Evolutionary conservation across 805 yeast species (phyloP), one percentile per base, ranked within the genome.

Genomic region (Candida insectalens): DNA sequence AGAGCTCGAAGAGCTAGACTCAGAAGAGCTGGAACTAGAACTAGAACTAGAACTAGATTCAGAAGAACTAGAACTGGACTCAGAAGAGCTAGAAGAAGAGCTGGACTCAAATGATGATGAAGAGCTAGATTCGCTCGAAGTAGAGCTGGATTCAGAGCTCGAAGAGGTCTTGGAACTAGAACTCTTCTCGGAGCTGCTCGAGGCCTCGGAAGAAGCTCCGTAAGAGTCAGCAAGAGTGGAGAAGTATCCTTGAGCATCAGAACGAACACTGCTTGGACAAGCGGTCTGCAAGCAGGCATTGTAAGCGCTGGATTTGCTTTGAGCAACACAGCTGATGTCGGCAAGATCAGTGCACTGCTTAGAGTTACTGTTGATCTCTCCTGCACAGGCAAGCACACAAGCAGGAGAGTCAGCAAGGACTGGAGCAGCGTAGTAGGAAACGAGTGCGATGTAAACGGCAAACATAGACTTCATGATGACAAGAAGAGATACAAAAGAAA

Each of bases 361-460:
- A 12, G 76, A 67, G 5, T 46, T 41, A 54, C 70, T 70, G 41
- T 69, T 65, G 36, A 81, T 88, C 49, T 73, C 68, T 37, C 84
- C 70, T 38, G 83, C 89, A 71, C 95, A 85, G 27, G 95, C 94
- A 56, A 87, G 67, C 45, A 87, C 62, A 67, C 95, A 87, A 25
- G 96, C 95, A 33, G 95, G 92, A 36, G 89, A 67, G 23, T 23
- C 29, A 30, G 74, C 71, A 20, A 69, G 67, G 21, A 65, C 49
- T 17, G 70, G 61, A 25, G 55, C 51, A 37, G 65, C 46, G 40
- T 59, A 54, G 6, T 55, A 50, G 20, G 69, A 56, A 34, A 68
- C 63, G 38, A 65, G 40, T 16, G 53, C 35, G 27, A 55, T 52
- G 10, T 47, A 34, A 31, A 44, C 29, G 14, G 28, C 28, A 17